Base-by-base conservation (phyloP, 1,284 basidiomycete species). In the Porodaedalea pini region DNA sequence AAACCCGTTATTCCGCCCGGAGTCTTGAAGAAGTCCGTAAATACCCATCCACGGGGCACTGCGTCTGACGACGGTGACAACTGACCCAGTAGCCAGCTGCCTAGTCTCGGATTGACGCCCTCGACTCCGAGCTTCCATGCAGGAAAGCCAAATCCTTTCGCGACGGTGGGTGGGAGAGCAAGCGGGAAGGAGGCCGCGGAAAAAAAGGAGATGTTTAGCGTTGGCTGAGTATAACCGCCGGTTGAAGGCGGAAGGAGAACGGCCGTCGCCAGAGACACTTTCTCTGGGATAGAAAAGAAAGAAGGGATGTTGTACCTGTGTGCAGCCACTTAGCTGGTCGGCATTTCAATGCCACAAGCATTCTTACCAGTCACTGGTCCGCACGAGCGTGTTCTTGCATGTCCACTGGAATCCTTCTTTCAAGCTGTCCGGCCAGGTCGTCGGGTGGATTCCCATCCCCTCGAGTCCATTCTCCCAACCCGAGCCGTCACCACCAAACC, bases 131-230 rank as follows among this genome's bases (percentile, higher is more conserved):
- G 66, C 4, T 85, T 83, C 70, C 78, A 75, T 21, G 75, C 73
- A 0, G 90, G 89, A 81, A 83, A 92, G 23, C 92, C 90, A 63
- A 92, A 82, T 1, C 92, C 93, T 62, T 80, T 81, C 13, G 92
- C 90, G 40, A 94, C 75, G 6, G 78, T 73, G 6, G 85, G 81
- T 8, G 91, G 90, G 21, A 87, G 72, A 0, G 90, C 88, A 21
- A 92, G 73, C 1, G 91, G 92, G 68, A 92, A 81, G n/a, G 82
- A 83, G 0, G 87, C 76, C 0, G 88, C 92, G n/a, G 90, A 92
- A 64, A 88, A 79, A 72, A 81, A 95, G 0, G 86, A 79, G 45
- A 95, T 84, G 17, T 82, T 79, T 27, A 90, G 75, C 0, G 76
- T 73, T 1, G 79, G 81, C 32, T 66, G 70, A 0, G 75, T 68